These are phyloP conservation scores for Aphanomyces invadans DNA, from an alignment of 352 stramenopile genomes.

Conservation along the genomic window DNA sequence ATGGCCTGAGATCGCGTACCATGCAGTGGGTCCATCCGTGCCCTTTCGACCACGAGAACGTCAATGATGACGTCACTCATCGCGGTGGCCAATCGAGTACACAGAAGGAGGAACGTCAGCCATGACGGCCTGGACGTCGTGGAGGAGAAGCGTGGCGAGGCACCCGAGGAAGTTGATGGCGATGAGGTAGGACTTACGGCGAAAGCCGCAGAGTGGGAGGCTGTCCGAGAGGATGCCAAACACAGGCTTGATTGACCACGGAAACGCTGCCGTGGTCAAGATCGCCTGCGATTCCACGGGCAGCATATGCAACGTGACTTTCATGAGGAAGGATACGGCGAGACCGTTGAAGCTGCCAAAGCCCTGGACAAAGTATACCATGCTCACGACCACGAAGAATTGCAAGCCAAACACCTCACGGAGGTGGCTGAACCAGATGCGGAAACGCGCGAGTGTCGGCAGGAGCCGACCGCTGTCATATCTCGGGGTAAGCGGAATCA, in stretches of 20 bases:
- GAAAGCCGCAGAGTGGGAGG: constrained; percentile 89
- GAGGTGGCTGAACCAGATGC: constrained; percentile 23
- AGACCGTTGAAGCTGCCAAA: constrained; percentile 88
- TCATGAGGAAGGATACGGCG: constrained; percentile 95
- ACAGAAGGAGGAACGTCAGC: constrained; percentile 50
- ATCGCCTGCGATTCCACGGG: constrained; percentile 90
- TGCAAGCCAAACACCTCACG: constrained; percentile 52
- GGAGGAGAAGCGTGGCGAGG: constrained; percentile 50
- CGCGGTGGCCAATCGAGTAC: constrained; percentile 85
- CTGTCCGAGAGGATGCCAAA: constrained; percentile 95
- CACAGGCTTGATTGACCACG: constrained; percentile 93
- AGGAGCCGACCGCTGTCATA: not conserved
- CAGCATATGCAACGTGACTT: constrained; percentile 91
- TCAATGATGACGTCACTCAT: constrained; percentile 95
- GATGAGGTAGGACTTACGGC: constrained; percentile 92
- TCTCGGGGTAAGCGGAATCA: not conserved
- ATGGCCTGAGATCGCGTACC: constrained; percentile 25
- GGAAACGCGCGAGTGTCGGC: not conserved
- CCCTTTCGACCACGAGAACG: constrained; percentile 93
- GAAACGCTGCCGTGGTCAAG: constrained; percentile 89
- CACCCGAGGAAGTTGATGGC: constrained; percentile 63
- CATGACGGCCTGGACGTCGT: constrained; percentile 32
- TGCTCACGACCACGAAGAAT: constrained; percentile 59
- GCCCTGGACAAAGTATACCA: constrained; percentile 91
- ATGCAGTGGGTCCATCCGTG: constrained; percentile 63